Evolutionary conservation across 1,284 basidiomycete genomes (phyloP), one percentile per base, ranked within the genome.

Genomic region (Pisolithus thermaeus): DNA sequence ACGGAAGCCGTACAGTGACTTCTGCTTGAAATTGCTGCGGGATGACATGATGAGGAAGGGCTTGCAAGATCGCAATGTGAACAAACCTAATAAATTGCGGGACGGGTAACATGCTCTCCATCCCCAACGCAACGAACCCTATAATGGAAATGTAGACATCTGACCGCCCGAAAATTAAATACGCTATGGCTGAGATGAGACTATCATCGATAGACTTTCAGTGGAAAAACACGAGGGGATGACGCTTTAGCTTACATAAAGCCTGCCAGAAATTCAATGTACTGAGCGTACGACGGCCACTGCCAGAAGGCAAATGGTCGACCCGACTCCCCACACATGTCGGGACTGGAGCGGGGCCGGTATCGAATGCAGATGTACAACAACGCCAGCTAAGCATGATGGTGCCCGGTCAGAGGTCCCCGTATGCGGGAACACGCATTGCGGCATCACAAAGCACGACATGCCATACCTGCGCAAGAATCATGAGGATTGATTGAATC

Each of bases 281-380:
- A 87, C 60, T 87, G 83, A 1, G 78, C 69, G 63, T 90, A 93
- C 14, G 74, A 79, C 41, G 75, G 69, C 90, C 90, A 94, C 61
- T 92, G 87, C 90, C 90, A 94, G 67, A 93, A 92, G 7, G 81
- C 77, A 54, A 87, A 73, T 1, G 83, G 87, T 37, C 91, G 76
- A n/a, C 75, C 67, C 3, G 85, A 87, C 4, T 72, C 66, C 35
- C 79, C 76, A 11, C 83, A 62, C 51, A 66, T 74, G 66, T 87
- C 87, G 25, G 82, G 74, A 56, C 78, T 83, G 22, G 73, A 59
- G 51, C 71, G 67, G 4, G 85, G 83, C 40, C 78, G 78, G 64
- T 85, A 90, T 36, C 73, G 70, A 40, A 90, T 84, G 60, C 89
- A 92, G 53, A 92, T 88, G 61, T 87, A 90, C 35, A 92, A 66